Evolutionary conservation across 225 moss, liverwort and hornwort species (phyloP), one percentile per base, ranked within the genome.

Genomic region (Anthoceros angustus): DNA sequence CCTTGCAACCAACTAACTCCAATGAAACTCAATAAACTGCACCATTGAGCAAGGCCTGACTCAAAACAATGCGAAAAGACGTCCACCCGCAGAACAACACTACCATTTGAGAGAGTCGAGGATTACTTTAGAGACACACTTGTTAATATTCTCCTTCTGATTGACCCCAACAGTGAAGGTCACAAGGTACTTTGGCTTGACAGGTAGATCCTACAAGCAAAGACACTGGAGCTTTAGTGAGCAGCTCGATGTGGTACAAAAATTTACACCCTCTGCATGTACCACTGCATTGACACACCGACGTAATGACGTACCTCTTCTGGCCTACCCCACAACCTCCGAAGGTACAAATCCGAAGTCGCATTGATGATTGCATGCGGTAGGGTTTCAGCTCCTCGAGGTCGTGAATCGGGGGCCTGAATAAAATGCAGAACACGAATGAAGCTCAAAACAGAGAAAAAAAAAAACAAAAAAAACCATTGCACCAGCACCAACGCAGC

Each of bases 121-220:
- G 67, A 23, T 24, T 69, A 85, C 85, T 72, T 82, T 85, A 45
- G 75, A 62, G 42, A 85, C 77, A 63, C 82, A 82, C 66, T 77
- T 72, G 63, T 85, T 72, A 62, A 85, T 82, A 39, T 79, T 79
- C 7, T 85, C 75, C 68, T 85, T 85, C 63, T 85, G 85, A 62
- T 77, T 55, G 8, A 85, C 62, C 60, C 85, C 85, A 42, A 85
- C 85, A 24, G 85, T 85, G 69, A 85, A 68, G 61, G 85, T 79
- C 75, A 85, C 63, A 5, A 85, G 69, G 71, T 85, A 85, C 63
- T 85, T 85, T 40, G 82, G 85, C 74, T 79, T 82, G 12, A 71
- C 12, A 18, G 61, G 67, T 43, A 85, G 62, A 66, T 85, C 85
- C 85, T 85, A 82, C 64, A 70, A 42, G 39, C 18, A 24, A 71